Base-by-base conservation (phyloP, 2,329 filamentous ascomycete genomes). In the Blastomyces percursus region DNA sequence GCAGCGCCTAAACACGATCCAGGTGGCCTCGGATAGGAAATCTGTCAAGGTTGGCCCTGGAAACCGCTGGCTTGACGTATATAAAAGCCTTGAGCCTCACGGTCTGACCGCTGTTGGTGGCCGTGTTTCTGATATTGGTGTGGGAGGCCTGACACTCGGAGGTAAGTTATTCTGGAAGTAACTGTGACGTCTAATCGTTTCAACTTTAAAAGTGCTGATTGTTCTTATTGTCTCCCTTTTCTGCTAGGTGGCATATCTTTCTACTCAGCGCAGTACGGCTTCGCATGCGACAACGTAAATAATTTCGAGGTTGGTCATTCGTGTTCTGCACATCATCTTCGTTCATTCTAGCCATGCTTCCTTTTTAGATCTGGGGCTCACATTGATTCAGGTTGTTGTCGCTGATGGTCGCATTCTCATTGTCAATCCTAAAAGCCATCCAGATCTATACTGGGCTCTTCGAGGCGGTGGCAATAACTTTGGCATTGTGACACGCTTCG, bases 381-480 rank as follows among this genome's bases (percentile, higher is more conserved):
- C 14, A 42, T 71, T 76, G 61, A 71, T 67, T 59, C 21, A 67
- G 65, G 46, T 79, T 0, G 76, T 79, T 2, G 69, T 78, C 14
- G 76, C 77, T 0, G 70, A 75, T 61, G 78, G 78, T 0, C 65
- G 67, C 7, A 68, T 78, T 46, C 68, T 75, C 21, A 71, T 68
- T 2, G 74, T 74, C 0, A 81, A 77, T 1, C 70, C 74, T 14
- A 66, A 68, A 0, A 73, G 81, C 65, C 77, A 84, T 56, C 27
- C 69, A 0, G 79, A 81, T 54, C 71, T 82, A 2, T 82, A 80
- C 70, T 82, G 78, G 79, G 78, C 75, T 21, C 63, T 80, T 38
- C 71, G 73, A 6, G 79, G 78, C n/a, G 78, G 78, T 0, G 77
- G 77, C 0, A 75, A 78, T 64, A 79, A 77, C 61, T 80, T 66